Conservation (phyloP, 148 eudicot genomes). For the Mesembryanthemum crystallinum region DNA sequence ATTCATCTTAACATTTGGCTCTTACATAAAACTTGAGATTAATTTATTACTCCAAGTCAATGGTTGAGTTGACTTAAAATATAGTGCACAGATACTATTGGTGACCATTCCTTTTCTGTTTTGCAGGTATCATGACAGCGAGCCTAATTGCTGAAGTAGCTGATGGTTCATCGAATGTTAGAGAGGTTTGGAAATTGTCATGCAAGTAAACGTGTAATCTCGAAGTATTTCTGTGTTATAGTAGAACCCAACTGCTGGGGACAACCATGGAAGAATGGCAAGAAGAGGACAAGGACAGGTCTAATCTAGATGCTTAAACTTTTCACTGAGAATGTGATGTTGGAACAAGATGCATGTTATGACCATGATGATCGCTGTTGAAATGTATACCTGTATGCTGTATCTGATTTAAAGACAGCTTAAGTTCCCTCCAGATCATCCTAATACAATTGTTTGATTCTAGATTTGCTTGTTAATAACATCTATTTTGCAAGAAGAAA, state of each 20-base stretch:
- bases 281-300: neutral
- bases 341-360: neutral
- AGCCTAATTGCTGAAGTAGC: conserved; percentile 54
- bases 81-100: neutral
- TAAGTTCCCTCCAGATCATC: neutral
- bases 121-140: conserved; percentile 52
- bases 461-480: neutral
- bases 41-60: neutral
- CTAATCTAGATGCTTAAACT: neutral
- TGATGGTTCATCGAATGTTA: conserved; percentile 60
- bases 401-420: conserved; percentile 1
- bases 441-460: neutral
- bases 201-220: conserved; percentile 29
- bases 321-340: neutral
- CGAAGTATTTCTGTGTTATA: neutral
- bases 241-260: neutral
- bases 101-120: neutral
- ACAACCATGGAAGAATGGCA: neutral
- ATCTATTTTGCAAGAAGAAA: too few relatives aligned
- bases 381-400: neutral
- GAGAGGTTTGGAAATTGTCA: conserved; percentile 64
- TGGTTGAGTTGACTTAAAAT: neutral
- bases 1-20: neutral
- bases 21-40: neutral
- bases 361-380: neutral